Evolutionary conservation across 768 basidiomycete genomes (phyloP).

Genomic region (Omphalotus guepiniiformis): DNA sequence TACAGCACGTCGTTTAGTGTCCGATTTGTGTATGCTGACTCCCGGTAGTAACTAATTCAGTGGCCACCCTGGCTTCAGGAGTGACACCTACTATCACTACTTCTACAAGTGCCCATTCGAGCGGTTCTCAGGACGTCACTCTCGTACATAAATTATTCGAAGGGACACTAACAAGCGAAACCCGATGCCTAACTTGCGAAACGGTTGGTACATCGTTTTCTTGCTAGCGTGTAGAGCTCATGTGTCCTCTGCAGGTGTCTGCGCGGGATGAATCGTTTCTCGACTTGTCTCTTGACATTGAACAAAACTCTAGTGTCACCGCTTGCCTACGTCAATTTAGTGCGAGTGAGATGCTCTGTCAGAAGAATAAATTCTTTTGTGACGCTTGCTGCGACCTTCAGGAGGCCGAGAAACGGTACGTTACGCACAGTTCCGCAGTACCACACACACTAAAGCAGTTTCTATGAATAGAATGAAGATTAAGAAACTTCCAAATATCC

Average conservation of each 20-base stretch:
- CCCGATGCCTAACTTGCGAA: slow-evolving; percentile 96
- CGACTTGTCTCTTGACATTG: slow-evolving; percentile 98
- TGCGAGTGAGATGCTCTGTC: slow-evolving; percentile 97
- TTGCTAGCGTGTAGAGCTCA: no score
- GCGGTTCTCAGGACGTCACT: slow-evolving; percentile 53
- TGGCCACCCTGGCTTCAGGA: slow-evolving; percentile 49
- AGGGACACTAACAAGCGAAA: slow-evolving; percentile 93
- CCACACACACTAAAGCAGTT: slow-evolving; percentile 3
- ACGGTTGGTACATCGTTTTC: slow-evolving; percentile 54
- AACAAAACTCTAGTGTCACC: slow-evolving; percentile 95
- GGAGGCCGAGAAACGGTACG: slow-evolving; percentile 95
- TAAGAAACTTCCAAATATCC: slow-evolving; percentile 90
- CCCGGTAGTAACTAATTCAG: slow-evolving; percentile 54
- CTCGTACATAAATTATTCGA: slow-evolving; percentile 93
- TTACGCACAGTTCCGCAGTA: slow-evolving; percentile 12
- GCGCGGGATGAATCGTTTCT: slow-evolving; percentile 95
- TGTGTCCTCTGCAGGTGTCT: slow-evolving; percentile 64
- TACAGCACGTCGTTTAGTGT: slow-evolving; percentile 13
- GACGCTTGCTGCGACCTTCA: slow-evolving; percentile 95
- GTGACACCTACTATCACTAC: slow-evolving; percentile 38
- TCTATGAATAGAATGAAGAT: slow-evolving; percentile 84
- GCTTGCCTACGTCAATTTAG: slow-evolving; percentile 96
- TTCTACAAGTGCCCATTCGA: slow-evolving; percentile 39
- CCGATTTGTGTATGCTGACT: slow-evolving; percentile 9
- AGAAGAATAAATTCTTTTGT: slow-evolving; percentile 98